phyloP scores from a whole-genome alignment of 495 filamentous ascomycete species.

The Cercophora newfieldiana region DNA sequence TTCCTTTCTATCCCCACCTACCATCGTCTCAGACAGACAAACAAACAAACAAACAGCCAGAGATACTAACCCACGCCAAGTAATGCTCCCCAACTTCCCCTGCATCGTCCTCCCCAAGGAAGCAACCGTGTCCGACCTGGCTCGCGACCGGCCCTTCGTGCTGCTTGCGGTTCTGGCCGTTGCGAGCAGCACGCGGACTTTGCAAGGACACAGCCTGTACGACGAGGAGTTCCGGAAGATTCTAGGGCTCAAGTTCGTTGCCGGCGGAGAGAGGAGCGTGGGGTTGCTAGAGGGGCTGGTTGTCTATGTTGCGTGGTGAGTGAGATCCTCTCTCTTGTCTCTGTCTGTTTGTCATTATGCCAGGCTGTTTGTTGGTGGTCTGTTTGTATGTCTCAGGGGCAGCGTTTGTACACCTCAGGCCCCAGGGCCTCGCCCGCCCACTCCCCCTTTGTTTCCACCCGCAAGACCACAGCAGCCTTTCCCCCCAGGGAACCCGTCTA shows the following conservation, averaged over 20 bases:
- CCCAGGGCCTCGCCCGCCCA: no score
- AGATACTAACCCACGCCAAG: constrained; percentile 5
- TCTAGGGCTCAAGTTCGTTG: constrained; percentile 49
- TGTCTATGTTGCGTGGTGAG: constrained; percentile 49
- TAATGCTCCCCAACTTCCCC: constrained; percentile 44
- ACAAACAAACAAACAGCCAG: not conserved
- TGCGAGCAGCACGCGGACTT: constrained; percentile 41
- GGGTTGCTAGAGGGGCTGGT: constrained; percentile 47
- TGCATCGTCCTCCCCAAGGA: constrained; percentile 37
- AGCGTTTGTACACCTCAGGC: no score
- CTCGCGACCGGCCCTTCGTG: constrained; percentile 43
- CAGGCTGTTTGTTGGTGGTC: not conserved
- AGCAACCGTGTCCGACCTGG: constrained; percentile 38
- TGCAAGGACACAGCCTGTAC: constrained; percentile 49
- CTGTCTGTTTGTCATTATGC: not conserved
- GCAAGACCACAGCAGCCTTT: not conserved
- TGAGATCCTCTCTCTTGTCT: not conserved
- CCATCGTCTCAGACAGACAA: not conserved
- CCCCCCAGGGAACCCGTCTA: no score
- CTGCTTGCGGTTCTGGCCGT: constrained; percentile 47
- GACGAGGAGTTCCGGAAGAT: constrained; percentile 53
- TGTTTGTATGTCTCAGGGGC: not conserved
- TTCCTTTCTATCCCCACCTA: not conserved
- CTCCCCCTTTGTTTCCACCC: not conserved
- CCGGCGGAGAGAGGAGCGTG: constrained; percentile 46